A percentile compares a stretch with the other conserved stretches of the same genome.
Conservation (phyloP, 345 rosid species). For the Camelina sativa region DNA sequence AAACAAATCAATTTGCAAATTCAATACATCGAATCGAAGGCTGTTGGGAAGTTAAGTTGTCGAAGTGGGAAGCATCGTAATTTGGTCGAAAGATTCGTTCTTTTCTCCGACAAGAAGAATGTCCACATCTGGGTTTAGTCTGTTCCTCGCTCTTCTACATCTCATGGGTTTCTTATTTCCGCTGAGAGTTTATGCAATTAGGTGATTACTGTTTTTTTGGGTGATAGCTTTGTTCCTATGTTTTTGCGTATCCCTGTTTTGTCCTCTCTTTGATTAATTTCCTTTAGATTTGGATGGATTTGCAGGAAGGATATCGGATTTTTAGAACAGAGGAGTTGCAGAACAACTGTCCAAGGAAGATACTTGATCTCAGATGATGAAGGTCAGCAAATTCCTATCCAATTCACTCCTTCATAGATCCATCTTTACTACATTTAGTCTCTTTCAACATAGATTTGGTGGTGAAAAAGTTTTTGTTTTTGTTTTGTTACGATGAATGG, state of each 20-base stretch:
- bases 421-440: constrained; percentile 5
- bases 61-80: constrained; percentile 24
- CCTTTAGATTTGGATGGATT: constrained; percentile 15
- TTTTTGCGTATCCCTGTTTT: not conserved
- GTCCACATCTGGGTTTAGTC: constrained; percentile 47
- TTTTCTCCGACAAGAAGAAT: constrained; percentile 46
- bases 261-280: constrained; percentile 11
- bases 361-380: constrained; percentile 79
- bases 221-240: not conserved
- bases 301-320: constrained; percentile 69
- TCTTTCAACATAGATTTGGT: not conserved
- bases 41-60: not conserved
- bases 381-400: constrained; percentile 48
- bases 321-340: constrained; percentile 56
- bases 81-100: constrained; percentile 29
- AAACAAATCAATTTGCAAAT: not conserved
- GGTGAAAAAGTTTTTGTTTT: not conserved
- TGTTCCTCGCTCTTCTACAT: constrained; percentile 43
- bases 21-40: not conserved
- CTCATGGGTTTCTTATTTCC: constrained; percentile 46
- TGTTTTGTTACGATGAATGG: not conserved
- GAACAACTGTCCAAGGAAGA: constrained; percentile 89
- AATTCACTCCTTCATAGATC: not conserved
- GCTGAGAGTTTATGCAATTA: constrained; percentile 50
- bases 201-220: constrained; percentile 44